Conservation (phyloP, 495 filamentous ascomycete species). For the Hyaloscypha bicolor region DNA sequence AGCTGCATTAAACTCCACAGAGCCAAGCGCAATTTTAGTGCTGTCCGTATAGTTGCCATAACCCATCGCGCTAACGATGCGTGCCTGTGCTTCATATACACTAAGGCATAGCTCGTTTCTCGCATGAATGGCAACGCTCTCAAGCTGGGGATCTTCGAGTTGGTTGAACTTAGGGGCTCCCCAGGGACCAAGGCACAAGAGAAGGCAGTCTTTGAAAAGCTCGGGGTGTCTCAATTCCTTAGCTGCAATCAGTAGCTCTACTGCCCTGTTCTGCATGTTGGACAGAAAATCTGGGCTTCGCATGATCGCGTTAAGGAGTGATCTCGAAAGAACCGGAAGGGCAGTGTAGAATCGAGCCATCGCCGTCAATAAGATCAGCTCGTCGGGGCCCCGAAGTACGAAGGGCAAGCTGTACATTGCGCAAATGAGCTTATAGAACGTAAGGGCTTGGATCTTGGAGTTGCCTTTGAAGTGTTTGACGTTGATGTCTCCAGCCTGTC, state of each 20-base stretch:
- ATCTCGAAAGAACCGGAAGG: background rate
- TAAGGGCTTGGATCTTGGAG: background rate
- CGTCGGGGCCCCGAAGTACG: background rate
- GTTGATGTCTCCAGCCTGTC: background rate
- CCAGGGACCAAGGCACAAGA: background rate
- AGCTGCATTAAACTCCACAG: too few species aligned
- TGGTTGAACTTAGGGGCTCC: background rate
- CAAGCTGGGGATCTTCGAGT: too few species aligned
- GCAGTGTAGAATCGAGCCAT: background rate
- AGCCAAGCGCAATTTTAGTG: too few species aligned
- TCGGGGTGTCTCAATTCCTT: background rate
- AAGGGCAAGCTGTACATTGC: background rate
- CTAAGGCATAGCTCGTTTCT: too few species aligned
- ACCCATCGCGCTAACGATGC: too few species aligned
- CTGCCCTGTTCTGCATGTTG: background rate
- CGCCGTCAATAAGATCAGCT: background rate
- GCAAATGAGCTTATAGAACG: background rate
- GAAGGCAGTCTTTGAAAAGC: constrained; percentile 3
- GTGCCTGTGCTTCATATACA: too few species aligned
- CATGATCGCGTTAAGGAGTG: background rate
- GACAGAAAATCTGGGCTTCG: background rate
- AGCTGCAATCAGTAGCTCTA: background rate
- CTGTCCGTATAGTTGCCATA: too few species aligned
- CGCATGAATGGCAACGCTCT: too few species aligned
- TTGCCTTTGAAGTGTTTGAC: background rate